A percentile compares a stretch with the other conserved stretches of the same genome.
These are phyloP conservation scores for Cenchrus fungigraminus DNA, from an alignment of 176 grass and related monocot genomes.

Conservation along the genomic window DNA sequence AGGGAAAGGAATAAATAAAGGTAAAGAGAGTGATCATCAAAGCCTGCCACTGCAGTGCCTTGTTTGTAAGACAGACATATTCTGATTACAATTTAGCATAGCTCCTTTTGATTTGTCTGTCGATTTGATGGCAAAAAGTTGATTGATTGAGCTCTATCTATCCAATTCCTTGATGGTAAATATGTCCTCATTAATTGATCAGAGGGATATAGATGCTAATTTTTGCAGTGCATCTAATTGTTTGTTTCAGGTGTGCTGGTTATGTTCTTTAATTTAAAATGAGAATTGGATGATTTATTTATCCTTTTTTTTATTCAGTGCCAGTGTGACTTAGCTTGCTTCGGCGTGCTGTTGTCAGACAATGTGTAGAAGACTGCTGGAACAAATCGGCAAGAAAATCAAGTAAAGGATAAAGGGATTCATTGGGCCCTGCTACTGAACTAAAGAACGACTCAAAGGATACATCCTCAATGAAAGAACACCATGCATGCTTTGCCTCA, in stretches of 20 bases:
- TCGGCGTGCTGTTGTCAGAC: background rate
- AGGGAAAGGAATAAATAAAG: background rate
- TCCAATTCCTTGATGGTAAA: background rate
- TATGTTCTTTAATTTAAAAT: no score
- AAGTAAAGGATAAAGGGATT: background rate
- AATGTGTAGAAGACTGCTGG: background rate
- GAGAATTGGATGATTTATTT: no score
- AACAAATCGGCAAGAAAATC: background rate
- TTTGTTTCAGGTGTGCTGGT: no score
- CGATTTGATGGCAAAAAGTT: background rate
- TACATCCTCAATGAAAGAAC: background rate
- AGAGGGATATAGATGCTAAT: no score
- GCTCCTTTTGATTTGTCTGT: background rate
- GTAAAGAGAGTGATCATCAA: background rate
- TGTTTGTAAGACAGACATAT: background rate
- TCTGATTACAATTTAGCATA: no score
- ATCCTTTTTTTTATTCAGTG: no score
- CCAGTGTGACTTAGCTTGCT: background rate
- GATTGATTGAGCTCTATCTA: background rate
- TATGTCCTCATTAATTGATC: no score
- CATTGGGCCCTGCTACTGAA: background rate
- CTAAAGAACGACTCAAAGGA: background rate
- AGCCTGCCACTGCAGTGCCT: background rate
- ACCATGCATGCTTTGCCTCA: background rate
- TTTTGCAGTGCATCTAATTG: no score